Base-by-base conservation (phyloP, 2,329 filamentous ascomycete species). In the Trichophyton simii region DNA sequence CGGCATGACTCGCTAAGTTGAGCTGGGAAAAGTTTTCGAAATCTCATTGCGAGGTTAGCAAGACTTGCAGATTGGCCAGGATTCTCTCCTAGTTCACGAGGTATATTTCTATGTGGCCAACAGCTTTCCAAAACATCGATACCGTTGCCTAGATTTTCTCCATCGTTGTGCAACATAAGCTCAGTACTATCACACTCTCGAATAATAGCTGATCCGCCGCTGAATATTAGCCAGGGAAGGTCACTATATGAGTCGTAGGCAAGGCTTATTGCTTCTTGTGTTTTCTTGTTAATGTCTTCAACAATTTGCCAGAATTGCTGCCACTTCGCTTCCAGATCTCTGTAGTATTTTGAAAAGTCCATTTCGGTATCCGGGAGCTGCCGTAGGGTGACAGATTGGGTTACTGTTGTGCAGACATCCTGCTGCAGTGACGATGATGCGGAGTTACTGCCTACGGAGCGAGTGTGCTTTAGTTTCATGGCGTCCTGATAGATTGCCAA, bases 231-330 rank as follows among this genome's bases (percentile, higher is more conserved):
- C 90, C 91, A 96, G 1, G 89, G 83, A 76, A 91, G 82, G 58
- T 87, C 85, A 8, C 82, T 80, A 57, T 83, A 80, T 0, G 81
- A 73, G 68, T 97, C 94, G 61, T 89, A 85, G 0, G 86, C 83
- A 52, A 97, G 78, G 1, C 88, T 86, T 52, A 97, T 75, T 0
- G 89, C 87, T 69, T 96, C 91, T 18, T 88, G 87, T 68, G 91
- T 82, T 68, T 89, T 87, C 68, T 88, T 91, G 71, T 97, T 91
- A 46, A 99, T 77, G 71, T 96, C 91, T 11, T 88, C 80, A 18
- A 95, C 81, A 18, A 97, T 80, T 36, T 91, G 85, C 76, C 91
- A 96, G 73, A 95, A 95, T 58, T 88, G 84, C 65, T 88, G 85
- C 94, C 94, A 99, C 72, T 96, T 91, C 9, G 83, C 81, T 69